Percentiles rank a stretch among this genome's conserved stretches.
These are phyloP conservation scores for Teunomyces stri DNA, from an alignment of 805 yeast species.

Conservation along the genomic window DNA sequence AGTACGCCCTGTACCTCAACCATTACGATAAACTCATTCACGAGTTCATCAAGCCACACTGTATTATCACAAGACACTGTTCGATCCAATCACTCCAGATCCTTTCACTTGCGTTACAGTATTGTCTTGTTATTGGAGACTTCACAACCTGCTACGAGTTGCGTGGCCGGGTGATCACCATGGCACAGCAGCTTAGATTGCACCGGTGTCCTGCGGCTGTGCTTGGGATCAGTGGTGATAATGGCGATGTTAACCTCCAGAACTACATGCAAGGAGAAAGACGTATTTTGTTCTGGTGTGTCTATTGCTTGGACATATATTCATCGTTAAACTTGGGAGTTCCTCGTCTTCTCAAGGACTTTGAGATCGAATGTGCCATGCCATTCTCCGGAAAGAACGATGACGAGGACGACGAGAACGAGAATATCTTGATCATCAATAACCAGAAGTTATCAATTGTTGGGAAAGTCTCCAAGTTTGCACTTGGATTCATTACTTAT, in stretches of 20 bases:
- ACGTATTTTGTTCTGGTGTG: constrained; percentile 80
- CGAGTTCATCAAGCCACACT: constrained; percentile 58
- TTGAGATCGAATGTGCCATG: constrained; percentile 81
- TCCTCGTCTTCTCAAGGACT: constrained; percentile 75
- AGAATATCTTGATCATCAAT: constrained; percentile 58
- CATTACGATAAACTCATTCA: constrained; percentile 62
- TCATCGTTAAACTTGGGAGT: constrained; percentile 76
- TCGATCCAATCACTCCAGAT: constrained; percentile 71
- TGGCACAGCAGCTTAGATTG: constrained; percentile 82
- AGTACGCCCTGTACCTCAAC: constrained; percentile 26
- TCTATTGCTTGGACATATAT: constrained; percentile 73
- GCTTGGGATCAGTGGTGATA: constrained; percentile 51
- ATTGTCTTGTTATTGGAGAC: constrained; percentile 72
- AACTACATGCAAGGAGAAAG: constrained; percentile 78
- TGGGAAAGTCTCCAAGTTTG: constrained; percentile 65
- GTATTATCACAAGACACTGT: constrained; percentile 53
- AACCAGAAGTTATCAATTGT: constrained; percentile 59
- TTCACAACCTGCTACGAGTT: constrained; percentile 70
- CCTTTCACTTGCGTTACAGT: constrained; percentile 63
- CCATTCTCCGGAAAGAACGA: constrained; percentile 57
- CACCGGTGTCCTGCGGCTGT: constrained; percentile 89
- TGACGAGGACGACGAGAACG: constrained; percentile 41
- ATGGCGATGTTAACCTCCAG: constrained; percentile 39
- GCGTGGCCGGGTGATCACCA: constrained; percentile 71
- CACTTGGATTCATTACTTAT: constrained; percentile 64